Conservation (phyloP, 768 basidiomycete genomes). For the Rubroboletus pulcherrimus region DNA sequence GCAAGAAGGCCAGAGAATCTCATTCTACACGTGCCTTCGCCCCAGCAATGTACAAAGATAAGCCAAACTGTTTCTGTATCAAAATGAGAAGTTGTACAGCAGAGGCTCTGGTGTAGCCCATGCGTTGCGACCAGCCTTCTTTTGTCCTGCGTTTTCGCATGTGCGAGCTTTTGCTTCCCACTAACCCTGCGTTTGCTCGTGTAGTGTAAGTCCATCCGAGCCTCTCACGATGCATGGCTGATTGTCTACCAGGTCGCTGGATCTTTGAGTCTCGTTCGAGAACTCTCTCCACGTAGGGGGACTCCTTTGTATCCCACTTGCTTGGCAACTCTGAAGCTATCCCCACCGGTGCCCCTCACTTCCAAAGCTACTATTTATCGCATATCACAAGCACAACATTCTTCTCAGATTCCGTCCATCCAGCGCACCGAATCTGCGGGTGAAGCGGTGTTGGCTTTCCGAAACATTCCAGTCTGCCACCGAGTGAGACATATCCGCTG, state of each 20-base stretch:
- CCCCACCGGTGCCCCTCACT: neutral
- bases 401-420: neutral
- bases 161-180: neutral
- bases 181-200: neutral
- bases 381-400: neutral
- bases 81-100: neutral
- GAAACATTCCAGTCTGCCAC: neutral
- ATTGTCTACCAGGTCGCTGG: neutral
- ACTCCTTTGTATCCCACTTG: neutral
- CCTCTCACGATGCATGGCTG: neutral
- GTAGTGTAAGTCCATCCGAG: neutral
- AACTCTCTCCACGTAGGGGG: neutral
- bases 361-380: neutral
- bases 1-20: slow-evolving; percentile 18
- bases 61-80: neutral
- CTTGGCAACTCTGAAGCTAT: neutral
- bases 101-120: neutral
- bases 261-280: neutral
- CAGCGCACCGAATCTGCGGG: slow-evolving; percentile 5
- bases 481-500: neutral
- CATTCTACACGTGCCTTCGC: slow-evolving; percentile 17
- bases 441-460: slow-evolving; percentile 3
- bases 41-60: slow-evolving; percentile 3
- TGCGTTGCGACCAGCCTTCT: neutral
- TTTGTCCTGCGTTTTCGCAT: neutral